Base-by-base conservation (phyloP, 2,329 filamentous ascomycete genomes). In the Trichoderma pleuroti region DNA sequence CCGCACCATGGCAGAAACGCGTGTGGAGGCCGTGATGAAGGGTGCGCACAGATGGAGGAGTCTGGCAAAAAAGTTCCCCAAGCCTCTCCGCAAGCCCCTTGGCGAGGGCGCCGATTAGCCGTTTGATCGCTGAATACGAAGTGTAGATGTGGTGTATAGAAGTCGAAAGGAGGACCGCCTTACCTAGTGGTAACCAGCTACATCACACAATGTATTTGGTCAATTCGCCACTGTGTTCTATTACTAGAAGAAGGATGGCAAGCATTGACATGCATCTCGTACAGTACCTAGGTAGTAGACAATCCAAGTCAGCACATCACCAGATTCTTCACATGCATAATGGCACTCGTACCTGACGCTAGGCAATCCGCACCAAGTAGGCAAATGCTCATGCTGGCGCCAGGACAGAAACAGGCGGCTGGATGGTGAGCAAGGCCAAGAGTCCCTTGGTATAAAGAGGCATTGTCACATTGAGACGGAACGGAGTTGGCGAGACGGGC, bases 41-140 rank as follows among this genome's bases (percentile, higher is more conserved):
- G 32, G 52, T 69, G 67, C 57, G 67, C 57, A 28, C 57, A 59
- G 36, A 54, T 60, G n/a, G 67, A 62, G 59, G 67, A 62, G 67
- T 21, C 52, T 39, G 26, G n/a, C 28, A 69, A 69, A 69, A 69
- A 69, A 61, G 67, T 69, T 52, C 66, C 67, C 67, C 46, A 69
- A 69, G 36, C 57, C 57, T 69, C 67, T 62, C 67, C 59, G 57
- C 56, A 62, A 62, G 16, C 52, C 54, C 57, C 67, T 61, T 24
- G 8, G n/a, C 56, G 46, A 56, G 56, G 30, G 28, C 49, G 67
- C 67, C 67, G 67, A 30, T 62, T 61, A 69, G 57, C 67, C 67
- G 57, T 69, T 69, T n/a, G 34, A 57, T 14, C 42, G 57, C 57
- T 34, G 54, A 60, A 68, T 68, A 68, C 65, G 65, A 68, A 18